These are phyloP conservation scores for Comarum palustre DNA, from an alignment of 306 rosid species.

Conservation along the genomic window DNA sequence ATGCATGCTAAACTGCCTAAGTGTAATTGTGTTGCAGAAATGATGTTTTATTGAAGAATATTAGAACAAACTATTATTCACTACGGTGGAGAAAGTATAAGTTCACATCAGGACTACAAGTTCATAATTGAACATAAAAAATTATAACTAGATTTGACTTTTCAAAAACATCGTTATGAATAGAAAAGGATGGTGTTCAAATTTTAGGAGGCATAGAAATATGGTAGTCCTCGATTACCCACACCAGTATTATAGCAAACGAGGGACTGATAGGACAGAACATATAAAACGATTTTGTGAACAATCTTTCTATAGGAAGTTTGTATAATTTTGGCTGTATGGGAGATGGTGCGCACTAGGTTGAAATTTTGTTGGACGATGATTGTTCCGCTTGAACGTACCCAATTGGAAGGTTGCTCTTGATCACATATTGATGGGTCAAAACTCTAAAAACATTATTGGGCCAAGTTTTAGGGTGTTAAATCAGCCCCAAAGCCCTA, in stretches of 20 bases:
- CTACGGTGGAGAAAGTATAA: constrained; percentile 37
- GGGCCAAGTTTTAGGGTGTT: background rate
- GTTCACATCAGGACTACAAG: constrained; percentile 50
- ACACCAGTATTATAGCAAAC: constrained; percentile 39
- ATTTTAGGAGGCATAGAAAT: constrained; percentile 50
- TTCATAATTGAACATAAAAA: constrained; percentile 24
- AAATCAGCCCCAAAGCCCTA: background rate
- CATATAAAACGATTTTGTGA: constrained; percentile 24
- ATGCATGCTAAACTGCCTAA: background rate
- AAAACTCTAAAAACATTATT: too few relatives aligned
- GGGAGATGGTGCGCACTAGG: constrained; percentile 19
- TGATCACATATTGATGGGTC: background rate
- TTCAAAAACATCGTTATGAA: constrained; percentile 56
- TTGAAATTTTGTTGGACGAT: constrained; percentile 28
- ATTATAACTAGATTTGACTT: constrained; percentile 44
- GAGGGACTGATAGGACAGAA: constrained; percentile 27
- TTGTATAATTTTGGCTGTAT: constrained; percentile 22
- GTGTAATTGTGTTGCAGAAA: background rate
- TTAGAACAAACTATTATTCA: constrained; percentile 31
- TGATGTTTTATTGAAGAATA: constrained; percentile 2
- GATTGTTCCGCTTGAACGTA: background rate
- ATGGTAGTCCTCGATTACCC: constrained; percentile 43
- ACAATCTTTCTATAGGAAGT: constrained; percentile 38
- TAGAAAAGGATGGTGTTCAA: constrained; percentile 46
- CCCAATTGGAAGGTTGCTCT: background rate